Conservation (phyloP, 495 filamentous ascomycete species). For the Chaetomidium leptoderma region DNA sequence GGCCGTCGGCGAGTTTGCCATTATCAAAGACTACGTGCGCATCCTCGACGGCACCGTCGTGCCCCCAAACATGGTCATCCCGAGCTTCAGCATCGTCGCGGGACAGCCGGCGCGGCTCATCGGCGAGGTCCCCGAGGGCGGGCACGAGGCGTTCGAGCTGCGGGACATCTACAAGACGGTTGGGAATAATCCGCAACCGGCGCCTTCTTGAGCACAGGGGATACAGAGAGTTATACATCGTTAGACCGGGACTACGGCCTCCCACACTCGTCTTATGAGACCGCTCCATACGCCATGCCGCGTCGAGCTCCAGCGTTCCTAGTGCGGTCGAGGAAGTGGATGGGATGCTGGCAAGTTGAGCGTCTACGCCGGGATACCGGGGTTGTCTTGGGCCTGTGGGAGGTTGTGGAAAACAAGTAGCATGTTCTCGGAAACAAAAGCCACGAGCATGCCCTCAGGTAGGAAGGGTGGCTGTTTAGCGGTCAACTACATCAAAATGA, state of each 20-base stretch:
- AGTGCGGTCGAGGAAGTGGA: too few relatives aligned
- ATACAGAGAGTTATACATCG: background rate
- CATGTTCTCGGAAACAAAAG: too few relatives aligned
- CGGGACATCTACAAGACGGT: conserved; percentile 51
- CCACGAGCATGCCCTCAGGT: too few relatives aligned
- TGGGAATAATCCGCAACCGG: conserved; percentile 46
- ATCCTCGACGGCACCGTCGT: conserved; percentile 80
- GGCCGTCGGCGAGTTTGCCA: conserved; percentile 75
- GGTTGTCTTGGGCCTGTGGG: too few relatives aligned
- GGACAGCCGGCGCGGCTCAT: conserved; percentile 77
- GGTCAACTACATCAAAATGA: background rate
- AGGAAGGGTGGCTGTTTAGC: background rate
- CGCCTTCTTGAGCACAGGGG: conserved; percentile 31
- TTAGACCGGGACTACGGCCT: background rate
- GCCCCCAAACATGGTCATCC: conserved; percentile 83
- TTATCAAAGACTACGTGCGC: conserved; percentile 84
- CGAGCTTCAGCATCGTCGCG: conserved; percentile 79
- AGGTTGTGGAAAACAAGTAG: too few relatives aligned
- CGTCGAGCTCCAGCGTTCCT: too few relatives aligned
- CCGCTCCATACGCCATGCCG: too few relatives aligned
- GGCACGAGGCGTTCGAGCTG: conserved; percentile 56
- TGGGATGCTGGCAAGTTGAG: too few relatives aligned
- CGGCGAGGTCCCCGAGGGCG: conserved; percentile 80
- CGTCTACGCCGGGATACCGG: too few relatives aligned
- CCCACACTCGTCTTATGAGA: background rate